Base-by-base conservation (phyloP, 768 basidiomycete species). In the Pleurotus tuoliensis region DNA sequence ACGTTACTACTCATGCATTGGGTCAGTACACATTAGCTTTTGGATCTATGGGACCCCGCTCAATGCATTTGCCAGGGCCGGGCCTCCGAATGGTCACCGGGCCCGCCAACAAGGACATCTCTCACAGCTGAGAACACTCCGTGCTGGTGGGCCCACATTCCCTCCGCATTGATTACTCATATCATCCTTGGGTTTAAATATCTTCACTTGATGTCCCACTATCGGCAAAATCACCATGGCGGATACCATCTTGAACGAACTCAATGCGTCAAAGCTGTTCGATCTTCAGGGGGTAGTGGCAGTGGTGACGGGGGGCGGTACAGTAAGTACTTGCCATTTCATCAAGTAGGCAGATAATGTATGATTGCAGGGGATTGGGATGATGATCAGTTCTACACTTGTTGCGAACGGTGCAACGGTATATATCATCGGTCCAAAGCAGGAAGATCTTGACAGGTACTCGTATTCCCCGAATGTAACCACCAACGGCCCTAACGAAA, bases 391-490 rank as follows among this genome's bases (percentile, higher is more conserved):
- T 56, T 72, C 73, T 8, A 77, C 78, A 0, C 64, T 81, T 1
- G 59, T 78, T 8, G 75, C 77, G 2, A 81, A 81, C 58, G 77
- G 77, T 6, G 79, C 79, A 1, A 76, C 69, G 0, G 79, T 81
- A 2, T 80, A 79, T 53, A 76, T 79, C 43, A 72, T 79, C 25
- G 79, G 77, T 0, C 75, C 73, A 2, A 69, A 66, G 7, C 75
- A 77, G 57, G 66, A 55, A 3, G 73, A 74, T 16, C 67, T 79
- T n/a, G 73, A 77, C 56, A 68, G 61, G 73, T 76, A 47, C 18
- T 66, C 44, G 16, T 12, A 34, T 49, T 16, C 47, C 5, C 20
- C 34, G 1, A 44, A 13, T 53, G 52, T 44, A 39, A 41, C 8
- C 49, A 30, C 9, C 58, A 56, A 20, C 15, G 20, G 27, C 44